A percentile compares a stretch with the other conserved stretches of the same genome.
These are phyloP conservation scores for Penicillium nucicola DNA, from an alignment of 495 filamentous ascomycete species.

Conservation along the genomic window DNA sequence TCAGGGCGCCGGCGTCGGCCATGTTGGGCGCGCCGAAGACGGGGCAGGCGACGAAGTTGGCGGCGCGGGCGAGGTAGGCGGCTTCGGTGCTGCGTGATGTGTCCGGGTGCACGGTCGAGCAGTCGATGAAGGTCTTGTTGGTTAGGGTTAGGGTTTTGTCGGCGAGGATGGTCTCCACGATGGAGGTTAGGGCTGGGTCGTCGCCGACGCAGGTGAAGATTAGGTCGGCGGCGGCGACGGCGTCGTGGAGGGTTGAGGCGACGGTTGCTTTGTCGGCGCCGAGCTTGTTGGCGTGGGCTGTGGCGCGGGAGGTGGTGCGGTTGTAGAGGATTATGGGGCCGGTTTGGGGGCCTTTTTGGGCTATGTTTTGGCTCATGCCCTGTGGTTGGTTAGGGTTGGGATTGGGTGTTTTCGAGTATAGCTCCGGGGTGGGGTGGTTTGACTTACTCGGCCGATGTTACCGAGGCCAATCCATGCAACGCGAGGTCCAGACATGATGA, in stretches of 20 bases:
- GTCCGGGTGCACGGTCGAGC: slow-evolving; percentile 84
- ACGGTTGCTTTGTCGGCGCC: slow-evolving; percentile 54
- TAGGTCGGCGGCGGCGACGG: slow-evolving; percentile 66
- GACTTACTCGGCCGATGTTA: slow-evolving; percentile 82
- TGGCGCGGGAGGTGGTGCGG: slow-evolving; percentile 61
- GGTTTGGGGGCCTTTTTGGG: slow-evolving; percentile 67
- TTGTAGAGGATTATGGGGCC: slow-evolving; percentile 76
- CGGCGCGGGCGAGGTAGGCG: slow-evolving; percentile 54
- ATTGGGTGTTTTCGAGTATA: no score
- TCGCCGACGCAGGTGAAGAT: slow-evolving; percentile 84
- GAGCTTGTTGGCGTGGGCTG: slow-evolving; percentile 53
- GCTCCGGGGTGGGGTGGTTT: not conserved
- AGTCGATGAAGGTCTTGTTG: slow-evolving; percentile 62
- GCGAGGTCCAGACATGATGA: slow-evolving; percentile 17
- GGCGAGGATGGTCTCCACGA: slow-evolving; percentile 47
- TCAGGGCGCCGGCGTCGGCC: slow-evolving; percentile 70
- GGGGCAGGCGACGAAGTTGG: slow-evolving; percentile 73
- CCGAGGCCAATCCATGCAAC: slow-evolving; percentile 81
- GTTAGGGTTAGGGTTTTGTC: slow-evolving; percentile 39
- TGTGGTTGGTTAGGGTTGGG: slow-evolving; percentile 32
- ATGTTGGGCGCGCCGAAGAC: slow-evolving; percentile 80
- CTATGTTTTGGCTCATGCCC: slow-evolving; percentile 86
- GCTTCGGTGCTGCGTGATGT: slow-evolving; percentile 65
- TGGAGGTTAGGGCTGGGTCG: slow-evolving; percentile 63
- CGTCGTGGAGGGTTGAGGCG: slow-evolving; percentile 58